Evolutionary conservation across 768 basidiomycete species (phyloP).

Genomic region (Rubroboletus pulcherrimus): DNA sequence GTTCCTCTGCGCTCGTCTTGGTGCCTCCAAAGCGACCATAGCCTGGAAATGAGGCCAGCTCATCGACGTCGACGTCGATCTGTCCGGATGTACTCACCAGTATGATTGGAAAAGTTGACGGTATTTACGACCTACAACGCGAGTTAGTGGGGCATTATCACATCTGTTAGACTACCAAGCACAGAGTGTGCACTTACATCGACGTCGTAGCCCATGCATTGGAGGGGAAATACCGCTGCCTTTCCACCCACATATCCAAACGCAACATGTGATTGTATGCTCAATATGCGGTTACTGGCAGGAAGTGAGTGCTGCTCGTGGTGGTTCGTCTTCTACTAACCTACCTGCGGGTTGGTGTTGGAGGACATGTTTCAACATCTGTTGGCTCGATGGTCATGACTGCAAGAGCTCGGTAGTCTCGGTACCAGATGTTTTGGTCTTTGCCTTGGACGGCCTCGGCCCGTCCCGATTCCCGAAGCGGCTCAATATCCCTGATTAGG

Average conservation of each 20-base stretch:
- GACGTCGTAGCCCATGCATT: conserved; percentile 90
- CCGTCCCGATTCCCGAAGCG: not conserved
- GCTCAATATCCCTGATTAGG: conserved; percentile 5
- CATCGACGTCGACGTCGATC: not conserved
- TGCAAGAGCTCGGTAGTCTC: not conserved
- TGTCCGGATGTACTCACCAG: conserved; percentile 47
- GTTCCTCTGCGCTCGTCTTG: conserved; percentile 71
- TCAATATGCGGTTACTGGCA: conserved; percentile 60
- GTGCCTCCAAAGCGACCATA: conserved; percentile 81
- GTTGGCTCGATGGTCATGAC: conserved; percentile 2
- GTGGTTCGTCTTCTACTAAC: not conserved
- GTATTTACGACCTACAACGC: conserved; percentile 73
- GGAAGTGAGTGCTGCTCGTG: conserved; percentile 6
- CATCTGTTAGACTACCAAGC: not conserved
- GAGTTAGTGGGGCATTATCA: conserved; percentile 1
- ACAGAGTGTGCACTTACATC: conserved; percentile 57
- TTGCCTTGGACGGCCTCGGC: too few relatives aligned
- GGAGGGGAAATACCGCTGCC: conserved; percentile 73
- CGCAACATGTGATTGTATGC: conserved; percentile 90
- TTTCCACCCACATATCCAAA: conserved; percentile 93
- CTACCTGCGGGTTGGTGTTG: conserved; percentile 6
- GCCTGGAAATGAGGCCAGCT: conserved; percentile 41
- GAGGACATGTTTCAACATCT: not conserved
- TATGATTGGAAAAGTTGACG: conserved; percentile 93
- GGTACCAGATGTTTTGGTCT: too few relatives aligned